Conservation (phyloP, 1,284 basidiomycete genomes). For the Calocybe gambosa region DNA sequence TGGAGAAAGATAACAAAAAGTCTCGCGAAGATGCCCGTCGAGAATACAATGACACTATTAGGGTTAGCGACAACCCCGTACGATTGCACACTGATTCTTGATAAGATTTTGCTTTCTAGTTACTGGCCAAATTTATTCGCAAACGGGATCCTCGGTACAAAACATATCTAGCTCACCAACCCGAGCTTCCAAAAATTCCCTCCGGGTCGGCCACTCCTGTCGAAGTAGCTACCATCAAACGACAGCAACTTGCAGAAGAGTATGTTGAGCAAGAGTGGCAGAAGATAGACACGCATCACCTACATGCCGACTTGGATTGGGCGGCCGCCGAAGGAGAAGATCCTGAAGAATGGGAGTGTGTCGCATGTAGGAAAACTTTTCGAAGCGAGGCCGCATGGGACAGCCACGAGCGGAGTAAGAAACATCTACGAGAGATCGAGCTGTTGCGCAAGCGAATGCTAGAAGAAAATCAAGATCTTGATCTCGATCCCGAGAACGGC, state of each 20-base stretch:
- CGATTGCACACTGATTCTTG: slow-evolving; percentile 1
- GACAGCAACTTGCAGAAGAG: slow-evolving; percentile 22
- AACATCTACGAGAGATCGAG: slow-evolving; percentile 88
- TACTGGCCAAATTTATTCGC: slow-evolving; percentile 81
- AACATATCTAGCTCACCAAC: slow-evolving; percentile 53
- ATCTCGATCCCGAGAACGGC: slow-evolving; percentile 29
- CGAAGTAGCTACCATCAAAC: slow-evolving; percentile 15
- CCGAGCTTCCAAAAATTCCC: slow-evolving; percentile 24
- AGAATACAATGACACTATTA: slow-evolving; percentile 92
- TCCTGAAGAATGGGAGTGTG: slow-evolving; percentile 85
- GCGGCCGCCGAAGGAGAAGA: slow-evolving; percentile 65
- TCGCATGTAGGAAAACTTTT: slow-evolving; percentile 92
- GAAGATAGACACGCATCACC: slow-evolving; percentile 38
- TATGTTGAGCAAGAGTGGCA: slow-evolving; percentile 86
- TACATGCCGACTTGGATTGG: slow-evolving; percentile 63
- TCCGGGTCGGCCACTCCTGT: slow-evolving; percentile 26
- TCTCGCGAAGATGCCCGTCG: slow-evolving; percentile 79
- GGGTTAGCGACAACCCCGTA: slow-evolving; percentile 42
- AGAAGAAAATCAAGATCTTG: slow-evolving; percentile 69
- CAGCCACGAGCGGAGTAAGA: slow-evolving; percentile 95
- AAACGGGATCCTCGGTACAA: slow-evolving; percentile 95
- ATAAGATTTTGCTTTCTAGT: slow-evolving; percentile 45
- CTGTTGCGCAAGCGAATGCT: slow-evolving; percentile 69
- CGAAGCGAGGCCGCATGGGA: slow-evolving; percentile 91
- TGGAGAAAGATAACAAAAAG: slow-evolving; percentile 97